Conservation (phyloP, 176 grass and related monocot genomes). For the Urochloa ruziziensis region DNA sequence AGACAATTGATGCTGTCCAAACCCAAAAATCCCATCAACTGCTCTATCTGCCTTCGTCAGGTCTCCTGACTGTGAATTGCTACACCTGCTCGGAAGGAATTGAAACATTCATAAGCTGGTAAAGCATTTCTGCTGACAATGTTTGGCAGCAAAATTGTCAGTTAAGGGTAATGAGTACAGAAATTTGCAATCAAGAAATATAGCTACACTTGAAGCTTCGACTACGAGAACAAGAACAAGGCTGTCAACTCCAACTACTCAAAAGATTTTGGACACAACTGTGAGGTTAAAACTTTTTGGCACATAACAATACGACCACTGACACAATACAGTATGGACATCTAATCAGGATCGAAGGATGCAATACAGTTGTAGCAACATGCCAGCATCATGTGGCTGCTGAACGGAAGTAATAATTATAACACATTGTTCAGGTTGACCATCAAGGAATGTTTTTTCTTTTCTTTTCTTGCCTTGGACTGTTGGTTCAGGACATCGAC, state of each 20-base stretch:
- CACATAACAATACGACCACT: not conserved
- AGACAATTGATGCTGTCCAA: conserved; percentile 81
- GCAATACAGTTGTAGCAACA: not conserved
- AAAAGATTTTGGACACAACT: not conserved
- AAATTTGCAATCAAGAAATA: conserved; percentile 9
- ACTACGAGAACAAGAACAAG: conserved; percentile 6
- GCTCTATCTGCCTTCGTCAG: conserved; percentile 87
- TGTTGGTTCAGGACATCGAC: conserved; percentile 15
- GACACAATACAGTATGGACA: not conserved
- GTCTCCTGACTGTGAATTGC: conserved; percentile 84
- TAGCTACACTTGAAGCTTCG: conserved; percentile 12
- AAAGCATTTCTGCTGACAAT: not conserved
- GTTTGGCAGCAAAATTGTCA: conserved; percentile 4
- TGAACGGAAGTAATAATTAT: not conserved
- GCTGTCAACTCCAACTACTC: not conserved
- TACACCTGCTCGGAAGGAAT: conserved; percentile 66
- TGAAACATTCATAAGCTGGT: conserved; percentile 13
- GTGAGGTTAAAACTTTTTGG: not conserved
- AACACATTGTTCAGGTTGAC: not conserved
- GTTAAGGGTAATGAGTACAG: not conserved
- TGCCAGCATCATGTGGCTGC: not conserved
- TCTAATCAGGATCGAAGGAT: not conserved
- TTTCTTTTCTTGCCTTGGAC: not conserved
- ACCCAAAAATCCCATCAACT: conserved; percentile 96
- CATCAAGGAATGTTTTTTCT: not conserved